Conservation (phyloP, 2,329 filamentous ascomycete species). For the Rosellinia necatrix region DNA sequence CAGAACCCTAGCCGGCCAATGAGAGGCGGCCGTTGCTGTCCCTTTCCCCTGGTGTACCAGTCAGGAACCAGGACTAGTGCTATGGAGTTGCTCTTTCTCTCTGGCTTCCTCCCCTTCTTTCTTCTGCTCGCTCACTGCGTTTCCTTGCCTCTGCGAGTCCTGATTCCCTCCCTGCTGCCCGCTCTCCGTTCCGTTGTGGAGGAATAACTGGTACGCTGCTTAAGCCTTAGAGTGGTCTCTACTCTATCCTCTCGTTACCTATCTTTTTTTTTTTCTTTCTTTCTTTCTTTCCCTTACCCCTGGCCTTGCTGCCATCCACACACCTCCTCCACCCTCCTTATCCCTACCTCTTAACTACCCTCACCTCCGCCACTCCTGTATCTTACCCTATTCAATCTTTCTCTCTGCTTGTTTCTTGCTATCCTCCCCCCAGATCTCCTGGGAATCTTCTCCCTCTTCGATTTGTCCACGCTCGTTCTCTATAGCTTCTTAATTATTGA, state of each 20-base stretch:
- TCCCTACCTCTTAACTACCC: conserved; percentile 35
- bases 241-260: conserved; percentile 28
- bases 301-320: conserved; percentile 32
- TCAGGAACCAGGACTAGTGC: conserved; percentile 33
- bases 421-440: conserved; percentile 27
- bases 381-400: conserved; percentile 42
- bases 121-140: conserved; percentile 25
- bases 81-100: conserved; percentile 22
- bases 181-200: conserved; percentile 27
- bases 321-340: conserved; percentile 26
- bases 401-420: conserved; percentile 33
- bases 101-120: conserved; percentile 36
- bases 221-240: conserved; percentile 33
- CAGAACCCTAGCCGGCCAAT: conserved; percentile 37
- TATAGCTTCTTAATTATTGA: conserved; percentile 43
- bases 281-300: conserved; percentile 14
- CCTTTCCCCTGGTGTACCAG: conserved; percentile 27
- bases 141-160: background rate
- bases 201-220: conserved; percentile 17
- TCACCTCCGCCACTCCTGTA: conserved; percentile 34
- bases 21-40: conserved; percentile 30
- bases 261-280: conserved; percentile 7
- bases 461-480: conserved; percentile 41
- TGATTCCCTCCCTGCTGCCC: background rate
- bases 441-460: conserved; percentile 37